Conservation (phyloP, 257 asterid genomes). For the Solanum arcanum region DNA sequence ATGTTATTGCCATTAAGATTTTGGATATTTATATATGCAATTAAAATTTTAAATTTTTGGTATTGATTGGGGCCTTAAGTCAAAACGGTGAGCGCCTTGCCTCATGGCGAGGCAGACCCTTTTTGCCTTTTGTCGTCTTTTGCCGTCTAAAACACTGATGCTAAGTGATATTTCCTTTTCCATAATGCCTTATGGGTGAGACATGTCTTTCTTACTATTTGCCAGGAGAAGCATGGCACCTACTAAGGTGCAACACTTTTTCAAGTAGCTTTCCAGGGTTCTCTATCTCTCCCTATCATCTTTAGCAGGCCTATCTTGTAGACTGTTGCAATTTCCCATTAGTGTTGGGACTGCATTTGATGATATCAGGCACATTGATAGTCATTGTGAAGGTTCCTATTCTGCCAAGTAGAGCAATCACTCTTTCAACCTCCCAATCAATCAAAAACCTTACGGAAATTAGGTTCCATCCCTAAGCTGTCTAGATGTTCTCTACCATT, state of each 20-base stretch:
- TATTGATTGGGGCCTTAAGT: neutral
- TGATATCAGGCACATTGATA: neutral
- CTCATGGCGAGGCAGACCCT: neutral
- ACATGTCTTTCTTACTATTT: neutral
- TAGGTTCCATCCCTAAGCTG: neutral
- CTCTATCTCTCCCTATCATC: neutral
- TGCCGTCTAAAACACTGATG: neutral
- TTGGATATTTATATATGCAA: neutral
- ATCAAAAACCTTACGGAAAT: neutral
- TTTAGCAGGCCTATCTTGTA: neutral
- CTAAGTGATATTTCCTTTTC: neutral
- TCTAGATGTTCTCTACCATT: neutral
- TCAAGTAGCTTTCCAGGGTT: neutral
- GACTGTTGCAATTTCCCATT: neutral
- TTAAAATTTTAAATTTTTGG: neutral
- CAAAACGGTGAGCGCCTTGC: neutral
- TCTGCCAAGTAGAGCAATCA: neutral
- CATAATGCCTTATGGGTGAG: neutral
- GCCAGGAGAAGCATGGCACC: neutral
- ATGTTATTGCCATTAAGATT: neutral
- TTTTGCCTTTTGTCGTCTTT: neutral
- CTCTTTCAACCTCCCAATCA: neutral
- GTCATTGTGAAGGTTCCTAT: neutral
- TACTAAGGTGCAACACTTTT: neutral
- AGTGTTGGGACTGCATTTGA: neutral